A percentile compares a stretch with the other conserved stretches of the same genome.
These are phyloP conservation scores for Leishmania arabica DNA, from an alignment of 208 protist species.

Conservation along the genomic window DNA sequence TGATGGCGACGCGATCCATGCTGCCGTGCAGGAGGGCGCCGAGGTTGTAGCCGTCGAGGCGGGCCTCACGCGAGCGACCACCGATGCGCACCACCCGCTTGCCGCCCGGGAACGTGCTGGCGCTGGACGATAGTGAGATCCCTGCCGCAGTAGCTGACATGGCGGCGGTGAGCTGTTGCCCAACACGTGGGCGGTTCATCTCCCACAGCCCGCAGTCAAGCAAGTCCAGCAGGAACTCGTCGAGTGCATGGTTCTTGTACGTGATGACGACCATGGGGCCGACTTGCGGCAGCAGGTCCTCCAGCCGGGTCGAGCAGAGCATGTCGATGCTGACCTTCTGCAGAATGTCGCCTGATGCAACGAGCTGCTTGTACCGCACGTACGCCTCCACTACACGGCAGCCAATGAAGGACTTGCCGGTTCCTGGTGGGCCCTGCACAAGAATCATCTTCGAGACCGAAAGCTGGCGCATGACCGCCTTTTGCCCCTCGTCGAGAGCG, in stretches of 20 bases:
- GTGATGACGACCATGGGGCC: slow-evolving; percentile 93
- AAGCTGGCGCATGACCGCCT: slow-evolving; percentile 70
- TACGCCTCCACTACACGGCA: slow-evolving; percentile 90
- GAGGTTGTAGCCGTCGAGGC: slow-evolving; percentile 82
- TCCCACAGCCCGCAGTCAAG: slow-evolving; percentile 77
- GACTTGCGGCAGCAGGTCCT: slow-evolving; percentile 69
- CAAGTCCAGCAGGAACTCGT: slow-evolving; percentile 91
- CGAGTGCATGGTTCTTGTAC: slow-evolving; percentile 96
- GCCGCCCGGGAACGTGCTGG: slow-evolving; percentile 73
- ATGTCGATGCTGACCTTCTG: slow-evolving; percentile 81
- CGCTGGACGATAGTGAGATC: not conserved
- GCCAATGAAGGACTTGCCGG: slow-evolving; percentile 96
- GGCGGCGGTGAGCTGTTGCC: slow-evolving; percentile 23
- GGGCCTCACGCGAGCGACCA: slow-evolving; percentile 74
- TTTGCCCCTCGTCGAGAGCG: slow-evolving; percentile 79
- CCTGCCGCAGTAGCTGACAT: slow-evolving; percentile 10
- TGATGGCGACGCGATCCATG: slow-evolving; percentile 64
- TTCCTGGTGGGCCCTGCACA: slow-evolving; percentile 94
- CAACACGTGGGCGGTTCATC: slow-evolving; percentile 45
- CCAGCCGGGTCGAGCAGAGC: slow-evolving; percentile 46
- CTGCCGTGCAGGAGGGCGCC: slow-evolving; percentile 57
- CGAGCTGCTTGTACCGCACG: slow-evolving; percentile 87
- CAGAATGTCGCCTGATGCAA: slow-evolving; percentile 86
- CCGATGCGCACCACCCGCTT: slow-evolving; percentile 87
- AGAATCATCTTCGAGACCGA: slow-evolving; percentile 77